phyloP scores from a whole-genome alignment of 2,329 filamentous ascomycete genomes.

The Metarhizium robertsii region DNA sequence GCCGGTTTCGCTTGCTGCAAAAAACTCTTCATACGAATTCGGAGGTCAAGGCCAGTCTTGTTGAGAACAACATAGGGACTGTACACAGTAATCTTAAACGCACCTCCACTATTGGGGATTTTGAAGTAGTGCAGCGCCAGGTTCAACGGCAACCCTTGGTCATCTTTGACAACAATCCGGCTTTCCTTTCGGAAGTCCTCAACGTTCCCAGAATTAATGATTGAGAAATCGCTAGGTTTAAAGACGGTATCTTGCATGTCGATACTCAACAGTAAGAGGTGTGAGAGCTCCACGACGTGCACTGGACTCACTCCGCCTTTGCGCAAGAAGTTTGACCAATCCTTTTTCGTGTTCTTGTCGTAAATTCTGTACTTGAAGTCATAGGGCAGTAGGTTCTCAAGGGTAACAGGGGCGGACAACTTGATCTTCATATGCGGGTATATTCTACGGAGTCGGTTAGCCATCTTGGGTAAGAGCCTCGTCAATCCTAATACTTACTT shows the following conservation, averaged over 20 bases:
- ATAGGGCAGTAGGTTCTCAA: slow-evolving; percentile 90
- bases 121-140: slow-evolving; percentile 85
- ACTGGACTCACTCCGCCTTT: slow-evolving; percentile 96
- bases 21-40: slow-evolving; percentile 81
- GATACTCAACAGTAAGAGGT: slow-evolving; percentile 82
- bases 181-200: slow-evolving; percentile 85
- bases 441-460: slow-evolving; percentile 34
- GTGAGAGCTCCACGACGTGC: slow-evolving; percentile 92
- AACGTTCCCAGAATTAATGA: slow-evolving; percentile 83
- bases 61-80: slow-evolving; percentile 93
- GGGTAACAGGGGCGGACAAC: slow-evolving; percentile 82
- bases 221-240: slow-evolving; percentile 91
- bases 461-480: neutral
- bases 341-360: slow-evolving; percentile 96
- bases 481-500: slow-evolving; percentile 36
- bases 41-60: slow-evolving; percentile 83
- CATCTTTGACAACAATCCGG: slow-evolving; percentile 72
- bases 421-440: slow-evolving; percentile 95
- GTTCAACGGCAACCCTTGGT: slow-evolving; percentile 67
- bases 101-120: slow-evolving; percentile 84
- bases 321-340: slow-evolving; percentile 96
- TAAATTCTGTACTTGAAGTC: slow-evolving; percentile 99
- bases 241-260: slow-evolving; percentile 96
- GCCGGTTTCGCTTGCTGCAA: slow-evolving; percentile 73
- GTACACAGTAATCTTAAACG: slow-evolving; percentile 92